Evolutionary conservation across 2,329 filamentous ascomycete genomes (phyloP).

Genomic region (Penicillium sp.): DNA sequence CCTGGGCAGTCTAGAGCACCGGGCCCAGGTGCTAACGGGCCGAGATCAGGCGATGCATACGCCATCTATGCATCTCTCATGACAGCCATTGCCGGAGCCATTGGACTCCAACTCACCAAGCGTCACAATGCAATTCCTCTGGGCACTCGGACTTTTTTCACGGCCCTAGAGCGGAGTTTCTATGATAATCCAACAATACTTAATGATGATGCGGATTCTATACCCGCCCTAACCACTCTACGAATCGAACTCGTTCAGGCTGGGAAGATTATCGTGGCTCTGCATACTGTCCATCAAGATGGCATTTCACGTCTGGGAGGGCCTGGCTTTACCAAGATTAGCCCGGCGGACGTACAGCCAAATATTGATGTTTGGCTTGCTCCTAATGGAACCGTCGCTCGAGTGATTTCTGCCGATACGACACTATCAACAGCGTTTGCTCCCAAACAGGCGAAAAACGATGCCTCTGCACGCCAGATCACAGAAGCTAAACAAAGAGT

Average conservation of each 20-base stretch:
- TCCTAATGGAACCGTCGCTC: slow-evolving; percentile 36
- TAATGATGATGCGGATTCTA: slow-evolving; percentile 23
- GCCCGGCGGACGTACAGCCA: slow-evolving; percentile 18
- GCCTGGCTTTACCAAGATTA: slow-evolving; percentile 18
- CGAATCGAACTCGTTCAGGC: slow-evolving; percentile 33
- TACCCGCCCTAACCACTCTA: slow-evolving; percentile 32
- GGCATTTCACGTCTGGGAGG: slow-evolving; percentile 32
- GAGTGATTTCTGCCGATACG: slow-evolving; percentile 27
- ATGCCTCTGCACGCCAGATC: slow-evolving; percentile 13
- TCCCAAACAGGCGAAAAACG: slow-evolving; percentile 16
- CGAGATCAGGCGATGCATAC: slow-evolving; percentile 28
- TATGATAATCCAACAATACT: slow-evolving; percentile 26
- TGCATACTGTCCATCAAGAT: slow-evolving; percentile 33
- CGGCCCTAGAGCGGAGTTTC: slow-evolving; percentile 27
- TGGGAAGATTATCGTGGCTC: slow-evolving; percentile 35
- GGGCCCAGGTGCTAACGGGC: slow-evolving; percentile 19
- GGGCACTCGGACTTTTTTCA: slow-evolving; percentile 39
- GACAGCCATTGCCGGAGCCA: slow-evolving; percentile 34
- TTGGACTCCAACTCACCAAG: slow-evolving; percentile 35
- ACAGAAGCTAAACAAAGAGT: slow-evolving; percentile 20
- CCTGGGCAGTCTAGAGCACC: slow-evolving; percentile 22
- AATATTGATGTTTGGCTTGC: slow-evolving; percentile 38
- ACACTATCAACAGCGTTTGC: slow-evolving; percentile 21
- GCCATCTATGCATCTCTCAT: slow-evolving; percentile 39
- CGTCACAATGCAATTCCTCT: slow-evolving; percentile 35